Conservation (phyloP, 2,329 filamentous ascomycete genomes). For the Talaromyces pinophilus region DNA sequence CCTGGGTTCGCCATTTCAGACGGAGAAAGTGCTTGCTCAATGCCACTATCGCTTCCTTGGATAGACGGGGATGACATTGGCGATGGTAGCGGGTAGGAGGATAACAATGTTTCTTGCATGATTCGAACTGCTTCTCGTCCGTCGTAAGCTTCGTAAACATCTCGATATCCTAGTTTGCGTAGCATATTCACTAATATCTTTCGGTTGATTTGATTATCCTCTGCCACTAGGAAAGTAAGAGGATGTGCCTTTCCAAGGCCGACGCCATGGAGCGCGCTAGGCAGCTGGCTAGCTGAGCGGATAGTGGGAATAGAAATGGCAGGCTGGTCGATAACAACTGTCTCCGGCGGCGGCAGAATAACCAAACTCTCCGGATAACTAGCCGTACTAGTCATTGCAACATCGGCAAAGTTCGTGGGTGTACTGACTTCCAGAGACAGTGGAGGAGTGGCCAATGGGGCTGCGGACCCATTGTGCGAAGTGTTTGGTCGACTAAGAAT, state of each 20-base stretch:
- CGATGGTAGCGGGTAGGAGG: constrained; percentile 26
- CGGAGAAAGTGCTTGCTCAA: constrained; percentile 25
- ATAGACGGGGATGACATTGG: constrained; percentile 22
- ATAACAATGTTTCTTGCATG: constrained; percentile 52
- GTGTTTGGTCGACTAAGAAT: constrained; percentile 52
- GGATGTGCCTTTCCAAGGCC: constrained; percentile 62
- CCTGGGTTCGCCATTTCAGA: constrained; percentile 28
- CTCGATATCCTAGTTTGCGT: constrained; percentile 64
- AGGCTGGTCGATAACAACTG: neutral
- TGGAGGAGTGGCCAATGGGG: constrained; percentile 27
- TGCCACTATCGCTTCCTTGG: constrained; percentile 27
- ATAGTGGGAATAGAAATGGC: constrained; percentile 3
- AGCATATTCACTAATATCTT: constrained; percentile 68
- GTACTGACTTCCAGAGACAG: neutral
- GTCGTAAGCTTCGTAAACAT: constrained; percentile 66
- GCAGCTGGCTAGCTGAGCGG: constrained; percentile 24
- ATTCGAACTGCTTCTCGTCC: constrained; percentile 66
- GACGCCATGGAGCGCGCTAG: constrained; percentile 51
- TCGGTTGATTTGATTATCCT: constrained; percentile 73
- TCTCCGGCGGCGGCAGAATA: constrained; percentile 13
- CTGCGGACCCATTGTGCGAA: constrained; percentile 48
- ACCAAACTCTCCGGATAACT: neutral
- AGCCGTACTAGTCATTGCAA: neutral
- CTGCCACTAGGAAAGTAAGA: constrained; percentile 68
- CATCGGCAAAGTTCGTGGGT: neutral